Evolutionary conservation across 1,139 yeast species (phyloP), one percentile per base, ranked within the genome.

Genomic region (Suhomyces anneliseae): DNA sequence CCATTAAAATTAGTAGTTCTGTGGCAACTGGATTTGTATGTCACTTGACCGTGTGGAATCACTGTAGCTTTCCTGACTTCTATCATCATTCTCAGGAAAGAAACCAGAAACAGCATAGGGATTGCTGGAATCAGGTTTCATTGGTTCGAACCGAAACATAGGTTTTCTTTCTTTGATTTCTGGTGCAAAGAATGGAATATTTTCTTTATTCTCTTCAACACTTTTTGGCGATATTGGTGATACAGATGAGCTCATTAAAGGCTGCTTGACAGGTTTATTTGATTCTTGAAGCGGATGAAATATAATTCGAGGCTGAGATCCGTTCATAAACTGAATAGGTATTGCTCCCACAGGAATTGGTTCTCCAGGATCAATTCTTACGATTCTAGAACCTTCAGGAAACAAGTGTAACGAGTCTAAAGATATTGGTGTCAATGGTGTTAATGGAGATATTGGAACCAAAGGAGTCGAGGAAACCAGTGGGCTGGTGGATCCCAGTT

Each of bases 341-440:
- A 61, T 52, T 1, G 68, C 69, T 4, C 70, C 69, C 1, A 50
- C 48, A 11, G 71, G 72, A 8, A 65, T 45, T 3, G 50, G 51
- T 55, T 52, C 54, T 3, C 70, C 69, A 7, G 63, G 62, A 8
- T 58, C 62, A 1, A 66, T 43, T 35, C 57, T 49, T n/a, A 66
- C 49, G 2, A 65, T 54, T 39, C 42, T 47, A 24, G 60, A 49
- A 1, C 61, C 61, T 8, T 54, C 54, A 2, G 62, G 62, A 38
- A 56, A 42, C 31, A 34, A 35, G 10, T 43, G 39, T 19, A 41
- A 19, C 6, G 24, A 19, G 24, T 19, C 24, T 19, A 19, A 19
- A 19, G 3, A 19, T 19, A 19, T 29, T 4, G 32, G 11, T 4
- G n/a, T 29, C n/a, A 11, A 29, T 29, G 6, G 32, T 5, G 32